A percentile compares a stretch with the other conserved stretches of the same genome.
These are phyloP conservation scores for Wickerhamiella brachini DNA, from an alignment of 805 yeast genomes.

Conservation along the genomic window DNA sequence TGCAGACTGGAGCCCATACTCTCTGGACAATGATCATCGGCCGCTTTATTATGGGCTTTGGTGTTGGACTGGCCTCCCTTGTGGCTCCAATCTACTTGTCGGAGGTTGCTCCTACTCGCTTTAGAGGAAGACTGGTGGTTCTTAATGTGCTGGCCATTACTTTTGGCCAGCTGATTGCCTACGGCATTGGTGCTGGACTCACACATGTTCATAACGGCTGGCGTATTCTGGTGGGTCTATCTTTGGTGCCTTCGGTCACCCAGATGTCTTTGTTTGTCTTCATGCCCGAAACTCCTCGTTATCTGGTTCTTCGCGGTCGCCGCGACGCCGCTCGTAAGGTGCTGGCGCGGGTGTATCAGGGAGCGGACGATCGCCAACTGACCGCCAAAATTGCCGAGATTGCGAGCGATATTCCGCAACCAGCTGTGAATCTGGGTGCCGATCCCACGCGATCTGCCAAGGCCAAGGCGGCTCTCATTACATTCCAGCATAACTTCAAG, in stretches of 20 bases:
- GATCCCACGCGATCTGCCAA: conserved; percentile 9
- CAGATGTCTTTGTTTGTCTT: conserved; percentile 69
- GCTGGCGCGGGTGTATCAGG: conserved; percentile 44
- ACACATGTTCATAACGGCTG: conserved; percentile 67
- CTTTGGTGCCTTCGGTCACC: conserved; percentile 71
- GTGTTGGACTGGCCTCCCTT: conserved; percentile 89
- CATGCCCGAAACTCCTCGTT: conserved; percentile 94
- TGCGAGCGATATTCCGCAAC: conserved; percentile 14
- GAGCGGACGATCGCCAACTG: conserved; percentile 50
- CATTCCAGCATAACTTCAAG: conserved; percentile 20
- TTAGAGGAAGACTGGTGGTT: conserved; percentile 83
- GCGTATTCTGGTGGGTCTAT: conserved; percentile 83
- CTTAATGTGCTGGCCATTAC: conserved; percentile 82
- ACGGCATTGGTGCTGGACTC: conserved; percentile 54
- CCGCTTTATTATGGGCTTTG: conserved; percentile 86
- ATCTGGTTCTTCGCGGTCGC: conserved; percentile 57
- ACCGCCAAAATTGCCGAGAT: conserved; percentile 52
- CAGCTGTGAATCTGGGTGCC: conserved; percentile 15
- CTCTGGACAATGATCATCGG: conserved; percentile 91
- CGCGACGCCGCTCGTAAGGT: conserved; percentile 54
- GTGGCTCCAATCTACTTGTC: conserved; percentile 88
- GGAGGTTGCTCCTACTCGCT: conserved; percentile 84
- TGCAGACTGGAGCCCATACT: conserved; percentile 68
- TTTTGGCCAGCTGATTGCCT: conserved; percentile 90
- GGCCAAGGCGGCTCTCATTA: conserved; percentile 14